Conservation (phyloP, 1,139 yeast species). For the Debaryomyces robertsiae region DNA sequence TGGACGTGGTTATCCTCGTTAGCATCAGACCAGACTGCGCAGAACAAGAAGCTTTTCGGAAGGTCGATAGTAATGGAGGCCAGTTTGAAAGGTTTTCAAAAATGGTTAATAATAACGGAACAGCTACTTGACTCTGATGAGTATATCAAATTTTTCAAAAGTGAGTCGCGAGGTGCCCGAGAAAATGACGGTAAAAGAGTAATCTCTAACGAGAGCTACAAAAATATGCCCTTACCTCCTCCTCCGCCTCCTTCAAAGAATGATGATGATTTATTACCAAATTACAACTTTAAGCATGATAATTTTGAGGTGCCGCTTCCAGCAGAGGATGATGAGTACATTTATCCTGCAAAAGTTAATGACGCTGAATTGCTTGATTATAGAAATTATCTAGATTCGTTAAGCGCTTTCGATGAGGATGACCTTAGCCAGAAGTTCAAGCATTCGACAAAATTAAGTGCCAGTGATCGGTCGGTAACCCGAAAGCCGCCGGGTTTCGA, state of each 20-base stretch:
- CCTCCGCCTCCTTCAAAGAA: slow-evolving; percentile 14
- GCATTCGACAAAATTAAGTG: slow-evolving; percentile 5
- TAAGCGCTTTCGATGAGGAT: slow-evolving; percentile 14
- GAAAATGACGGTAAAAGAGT: slow-evolving; percentile 15
- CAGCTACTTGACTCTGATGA: slow-evolving; percentile 52
- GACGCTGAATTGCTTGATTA: slow-evolving; percentile 14
- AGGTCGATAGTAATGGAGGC: slow-evolving; percentile 77
- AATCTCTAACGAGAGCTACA: slow-evolving; percentile 23
- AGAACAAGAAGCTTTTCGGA: slow-evolving; percentile 72
- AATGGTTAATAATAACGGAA: slow-evolving; percentile 83
- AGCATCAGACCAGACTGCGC: slow-evolving; percentile 71
- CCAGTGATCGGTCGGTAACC: slow-evolving; percentile 3
- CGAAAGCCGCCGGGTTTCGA: slow-evolving; percentile 22
- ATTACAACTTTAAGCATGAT: slow-evolving; percentile 19
- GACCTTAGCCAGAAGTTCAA: slow-evolving; percentile 10
- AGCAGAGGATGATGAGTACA: slow-evolving; percentile 12
- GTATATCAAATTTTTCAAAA: slow-evolving; percentile 32
- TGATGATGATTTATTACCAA: slow-evolving; percentile 22
- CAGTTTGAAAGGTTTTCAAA: slow-evolving; percentile 72
- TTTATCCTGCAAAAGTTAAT: slow-evolving; percentile 16
- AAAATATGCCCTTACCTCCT: slow-evolving; percentile 35
- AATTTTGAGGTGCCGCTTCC: slow-evolving; percentile 14
- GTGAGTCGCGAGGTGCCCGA: slow-evolving; percentile 15
- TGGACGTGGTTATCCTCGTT: slow-evolving; percentile 90
- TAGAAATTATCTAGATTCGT: slow-evolving; percentile 14